Conservation (phyloP, 768 basidiomycete species). For the Tubosaeta sp. region DNA sequence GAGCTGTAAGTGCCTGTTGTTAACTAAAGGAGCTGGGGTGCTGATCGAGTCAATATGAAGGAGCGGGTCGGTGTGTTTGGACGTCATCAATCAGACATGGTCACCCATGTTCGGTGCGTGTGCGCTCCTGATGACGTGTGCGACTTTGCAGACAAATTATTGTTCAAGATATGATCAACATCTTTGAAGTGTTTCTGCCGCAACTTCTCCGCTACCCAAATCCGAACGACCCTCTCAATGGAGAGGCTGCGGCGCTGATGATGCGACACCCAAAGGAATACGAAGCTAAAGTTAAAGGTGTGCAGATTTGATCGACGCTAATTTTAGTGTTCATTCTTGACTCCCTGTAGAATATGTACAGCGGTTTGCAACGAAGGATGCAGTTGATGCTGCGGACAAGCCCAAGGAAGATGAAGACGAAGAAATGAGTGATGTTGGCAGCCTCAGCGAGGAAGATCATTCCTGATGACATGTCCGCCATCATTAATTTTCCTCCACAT, state of each 20-base stretch:
- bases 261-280: constrained; percentile 98
- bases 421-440: constrained; percentile 85
- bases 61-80: constrained; percentile 96
- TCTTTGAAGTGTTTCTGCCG: constrained; percentile 97
- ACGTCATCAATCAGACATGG: constrained; percentile 99
- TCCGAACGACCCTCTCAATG: constrained; percentile 96
- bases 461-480: constrained; percentile 25
- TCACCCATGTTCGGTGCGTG: constrained; percentile 97
- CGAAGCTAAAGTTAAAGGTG: constrained; percentile 89
- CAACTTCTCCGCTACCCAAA: constrained; percentile 97
- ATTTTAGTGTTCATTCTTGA: constrained; percentile 2
- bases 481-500: constrained; percentile 4
- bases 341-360: constrained; percentile 83
- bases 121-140: neutral
- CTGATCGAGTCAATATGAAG: constrained; percentile 37
- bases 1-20: constrained; percentile 69
- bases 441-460: constrained; percentile 65
- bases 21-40: constrained; percentile 1
- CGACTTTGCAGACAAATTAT: constrained; percentile 1
- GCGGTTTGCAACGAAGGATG: constrained; percentile 88
- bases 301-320: constrained; percentile 12
- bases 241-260: constrained; percentile 93
- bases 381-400: constrained; percentile 68
- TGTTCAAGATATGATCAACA: constrained; percentile 92
- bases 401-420: constrained; percentile 69